Percentiles rank a stretch among this genome's conserved stretches.
Evolutionary conservation across 345 rosid genomes (phyloP).

Genomic region (Fremontodendron californicum): DNA sequence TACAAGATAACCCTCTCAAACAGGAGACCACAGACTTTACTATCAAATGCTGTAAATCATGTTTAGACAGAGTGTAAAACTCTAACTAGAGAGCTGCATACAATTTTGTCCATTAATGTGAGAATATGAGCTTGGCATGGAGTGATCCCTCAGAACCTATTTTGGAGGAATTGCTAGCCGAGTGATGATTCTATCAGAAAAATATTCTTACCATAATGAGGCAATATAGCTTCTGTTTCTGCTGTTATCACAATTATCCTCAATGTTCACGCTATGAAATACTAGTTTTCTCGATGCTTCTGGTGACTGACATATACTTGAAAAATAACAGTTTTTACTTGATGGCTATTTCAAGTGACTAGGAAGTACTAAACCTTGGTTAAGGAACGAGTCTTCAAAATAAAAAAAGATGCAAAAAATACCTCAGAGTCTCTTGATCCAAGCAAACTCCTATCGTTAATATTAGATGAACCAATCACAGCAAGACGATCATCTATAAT

Average conservation of each 20-base stretch:
- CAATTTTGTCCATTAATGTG: not conserved
- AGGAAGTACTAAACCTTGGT: not conserved
- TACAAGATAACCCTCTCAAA: not conserved
- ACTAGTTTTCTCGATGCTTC: not conserved
- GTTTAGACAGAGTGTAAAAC: not conserved
- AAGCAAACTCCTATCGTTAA: slow-evolving; percentile 86
- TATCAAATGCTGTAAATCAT: not conserved
- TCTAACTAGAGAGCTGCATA: too few relatives aligned
- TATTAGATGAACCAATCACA: slow-evolving; percentile 80
- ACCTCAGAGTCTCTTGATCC: slow-evolving; percentile 99
- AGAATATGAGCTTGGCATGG: not conserved
- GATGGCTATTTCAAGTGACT: not conserved
- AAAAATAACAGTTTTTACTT: not conserved
- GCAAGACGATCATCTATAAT: slow-evolving; percentile 69
- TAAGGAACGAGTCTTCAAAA: not conserved
- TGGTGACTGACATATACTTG: too few relatives aligned
- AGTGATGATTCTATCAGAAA: too few relatives aligned
- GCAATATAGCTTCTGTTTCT: not conserved
- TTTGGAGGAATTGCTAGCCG: too few relatives aligned
- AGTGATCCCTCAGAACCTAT: too few relatives aligned
- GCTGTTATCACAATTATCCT: not conserved
- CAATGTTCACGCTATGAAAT: not conserved
- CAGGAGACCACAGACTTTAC: not conserved
- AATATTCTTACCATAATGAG: too few relatives aligned
- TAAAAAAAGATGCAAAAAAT: slow-evolving; percentile 5